phyloP scores from a whole-genome alignment of 2,329 filamentous ascomycete genomes.

The Ascocoryne sarcoides region DNA sequence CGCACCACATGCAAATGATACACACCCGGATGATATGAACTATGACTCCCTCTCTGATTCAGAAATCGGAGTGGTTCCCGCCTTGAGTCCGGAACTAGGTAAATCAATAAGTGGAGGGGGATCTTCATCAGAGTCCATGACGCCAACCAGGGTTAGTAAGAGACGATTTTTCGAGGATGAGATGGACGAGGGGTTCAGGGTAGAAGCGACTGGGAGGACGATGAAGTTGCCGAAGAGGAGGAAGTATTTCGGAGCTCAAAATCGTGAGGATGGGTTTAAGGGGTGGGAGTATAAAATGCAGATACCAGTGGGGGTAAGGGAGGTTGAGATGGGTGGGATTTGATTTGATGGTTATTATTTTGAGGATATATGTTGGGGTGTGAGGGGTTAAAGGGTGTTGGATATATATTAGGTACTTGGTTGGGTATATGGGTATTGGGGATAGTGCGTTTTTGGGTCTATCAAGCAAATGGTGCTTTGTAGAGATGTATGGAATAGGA shows the following conservation, averaged over 20 bases:
- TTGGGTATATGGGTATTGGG: no score
- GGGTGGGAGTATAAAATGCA: slow-evolving; percentile 17
- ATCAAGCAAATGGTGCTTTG: no score
- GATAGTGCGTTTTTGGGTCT: no score
- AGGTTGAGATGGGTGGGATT: slow-evolving; percentile 29
- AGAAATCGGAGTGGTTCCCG: slow-evolving; percentile 20
- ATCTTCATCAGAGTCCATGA: background rate
- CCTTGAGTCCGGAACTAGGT: slow-evolving; percentile 23
- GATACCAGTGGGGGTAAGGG: slow-evolving; percentile 39
- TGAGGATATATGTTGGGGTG: no score
- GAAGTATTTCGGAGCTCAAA: slow-evolving; percentile 33
- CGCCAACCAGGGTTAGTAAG: slow-evolving; percentile 14
- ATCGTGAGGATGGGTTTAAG: slow-evolving; percentile 30
- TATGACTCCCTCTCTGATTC: slow-evolving; percentile 35
- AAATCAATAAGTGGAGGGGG: slow-evolving; percentile 11
- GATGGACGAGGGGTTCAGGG: slow-evolving; percentile 12
- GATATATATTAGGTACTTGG: no score
- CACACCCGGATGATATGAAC: no score
- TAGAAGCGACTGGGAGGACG: slow-evolving; percentile 19
- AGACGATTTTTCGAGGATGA: slow-evolving; percentile 23
- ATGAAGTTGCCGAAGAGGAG: slow-evolving; percentile 16
- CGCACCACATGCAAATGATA: slow-evolving; percentile 30
- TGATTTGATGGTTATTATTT: no score
- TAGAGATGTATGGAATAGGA: no score
- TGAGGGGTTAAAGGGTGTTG: no score